phyloP scores from a whole-genome alignment of 352 stramenopile species.

The Globisporangium solare region DNA sequence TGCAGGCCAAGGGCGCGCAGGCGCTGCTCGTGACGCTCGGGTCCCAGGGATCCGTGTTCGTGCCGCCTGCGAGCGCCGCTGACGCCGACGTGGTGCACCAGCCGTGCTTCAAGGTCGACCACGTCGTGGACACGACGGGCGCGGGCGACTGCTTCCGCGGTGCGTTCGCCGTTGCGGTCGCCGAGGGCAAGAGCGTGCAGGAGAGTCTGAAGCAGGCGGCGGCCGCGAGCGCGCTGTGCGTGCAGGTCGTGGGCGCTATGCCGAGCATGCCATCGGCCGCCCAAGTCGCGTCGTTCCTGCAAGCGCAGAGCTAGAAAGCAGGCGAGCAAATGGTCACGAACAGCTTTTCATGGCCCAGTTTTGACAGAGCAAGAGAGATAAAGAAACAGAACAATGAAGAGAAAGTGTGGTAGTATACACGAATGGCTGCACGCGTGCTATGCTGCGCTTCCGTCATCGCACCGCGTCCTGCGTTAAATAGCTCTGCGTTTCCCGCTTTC shows the following conservation, averaged over 20 bases:
- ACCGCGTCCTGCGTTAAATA: conserved; percentile 9
- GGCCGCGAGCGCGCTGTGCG: conserved; percentile 61
- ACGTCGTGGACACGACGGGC: conserved; percentile 75
- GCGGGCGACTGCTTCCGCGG: conserved; percentile 77
- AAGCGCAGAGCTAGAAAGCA: conserved; percentile 1
- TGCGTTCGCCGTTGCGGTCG: conserved; percentile 57
- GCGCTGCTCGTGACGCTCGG: conserved; percentile 70
- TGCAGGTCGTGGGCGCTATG: conserved; percentile 58
- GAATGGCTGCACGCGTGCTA: background rate
- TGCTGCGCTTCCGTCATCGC: conserved; percentile 1
- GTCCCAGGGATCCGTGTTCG: conserved; percentile 58
- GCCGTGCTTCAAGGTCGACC: conserved; percentile 43
- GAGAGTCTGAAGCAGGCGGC: conserved; percentile 52
- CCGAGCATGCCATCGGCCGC: conserved; percentile 56
- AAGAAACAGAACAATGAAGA: background rate
- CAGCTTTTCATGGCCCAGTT: too few species aligned
- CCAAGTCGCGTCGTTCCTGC: conserved; percentile 28
- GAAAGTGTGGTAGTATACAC: background rate
- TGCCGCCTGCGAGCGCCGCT: conserved; percentile 25
- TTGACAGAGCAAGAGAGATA: too few species aligned
- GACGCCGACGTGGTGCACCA: conserved; percentile 32
- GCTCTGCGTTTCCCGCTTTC: background rate
- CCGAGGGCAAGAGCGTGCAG: conserved; percentile 36
- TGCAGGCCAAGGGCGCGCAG: conserved; percentile 47
- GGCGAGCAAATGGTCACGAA: background rate